Conservation (phyloP, 495 filamentous ascomycete species). For the Penicillium parvum region DNA sequence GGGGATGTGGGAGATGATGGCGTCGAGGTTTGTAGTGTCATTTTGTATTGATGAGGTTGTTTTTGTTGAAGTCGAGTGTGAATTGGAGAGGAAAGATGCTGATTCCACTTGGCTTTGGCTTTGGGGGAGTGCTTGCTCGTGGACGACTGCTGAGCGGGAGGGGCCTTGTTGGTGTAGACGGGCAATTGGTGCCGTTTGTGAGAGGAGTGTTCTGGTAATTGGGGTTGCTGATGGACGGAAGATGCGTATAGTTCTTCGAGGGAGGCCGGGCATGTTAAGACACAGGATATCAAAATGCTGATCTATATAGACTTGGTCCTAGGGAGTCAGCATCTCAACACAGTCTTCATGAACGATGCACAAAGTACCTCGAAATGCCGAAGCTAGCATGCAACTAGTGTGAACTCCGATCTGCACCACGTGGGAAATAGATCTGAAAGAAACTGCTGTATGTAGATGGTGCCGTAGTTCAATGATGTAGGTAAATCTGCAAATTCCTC, state of each 20-base stretch:
- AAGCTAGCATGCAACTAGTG: too few species aligned
- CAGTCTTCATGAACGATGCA: neutral
- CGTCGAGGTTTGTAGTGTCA: constrained; percentile 42
- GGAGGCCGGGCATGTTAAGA: constrained; percentile 9
- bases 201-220: neutral
- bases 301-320: too few species aligned
- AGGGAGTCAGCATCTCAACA: too few species aligned
- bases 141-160: constrained; percentile 23
- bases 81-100: constrained; percentile 6
- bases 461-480: too few species aligned
- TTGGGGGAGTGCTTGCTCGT: constrained; percentile 26
- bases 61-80: constrained; percentile 6
- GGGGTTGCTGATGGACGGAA: constrained; percentile 7
- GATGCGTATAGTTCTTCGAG: constrained; percentile 7
- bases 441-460: too few species aligned
- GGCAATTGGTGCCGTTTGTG: constrained; percentile 2
- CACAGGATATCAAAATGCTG: neutral
- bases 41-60: constrained; percentile 6
- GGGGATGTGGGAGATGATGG: constrained; percentile 67
- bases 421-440: too few species aligned
- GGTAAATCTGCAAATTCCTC: neutral
- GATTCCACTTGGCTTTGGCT: constrained; percentile 11
- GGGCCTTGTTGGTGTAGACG: constrained; percentile 25
- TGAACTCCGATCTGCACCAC: constrained; percentile 11
- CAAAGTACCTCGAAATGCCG: too few species aligned